A percentile compares a stretch with the other conserved stretches of the same genome.
Conservation (phyloP, 2,329 filamentous ascomycete species). For the Pyrenophora graminea region DNA sequence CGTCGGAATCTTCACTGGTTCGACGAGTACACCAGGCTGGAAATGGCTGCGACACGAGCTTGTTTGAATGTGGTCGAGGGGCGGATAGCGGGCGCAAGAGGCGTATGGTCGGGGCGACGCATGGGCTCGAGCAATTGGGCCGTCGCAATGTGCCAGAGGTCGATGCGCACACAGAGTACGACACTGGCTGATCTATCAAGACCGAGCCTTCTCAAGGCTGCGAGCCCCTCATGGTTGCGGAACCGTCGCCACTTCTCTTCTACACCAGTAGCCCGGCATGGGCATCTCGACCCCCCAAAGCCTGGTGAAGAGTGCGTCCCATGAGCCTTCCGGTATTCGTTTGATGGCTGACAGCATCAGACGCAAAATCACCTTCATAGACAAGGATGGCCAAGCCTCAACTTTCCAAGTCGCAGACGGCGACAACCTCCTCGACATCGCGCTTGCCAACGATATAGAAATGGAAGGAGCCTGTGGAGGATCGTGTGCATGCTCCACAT, state of each 20-base stretch:
- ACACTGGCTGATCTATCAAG: background rate
- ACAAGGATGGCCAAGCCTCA: constrained; percentile 79
- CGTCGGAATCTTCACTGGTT: background rate
- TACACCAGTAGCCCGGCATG: constrained; percentile 66
- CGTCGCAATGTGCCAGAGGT: background rate
- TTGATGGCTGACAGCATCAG: constrained; percentile 51
- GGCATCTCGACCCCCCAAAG: constrained; percentile 81
- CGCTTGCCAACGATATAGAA: constrained; percentile 90
- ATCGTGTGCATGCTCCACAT: constrained; percentile 90
- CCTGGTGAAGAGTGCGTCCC: constrained; percentile 82
- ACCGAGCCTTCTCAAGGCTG: constrained; percentile 1
- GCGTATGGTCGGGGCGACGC: constrained; percentile 12
- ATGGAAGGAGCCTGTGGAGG: constrained; percentile 99
- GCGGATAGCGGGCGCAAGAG: constrained; percentile 11
- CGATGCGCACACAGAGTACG: background rate
- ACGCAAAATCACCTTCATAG: constrained; percentile 87
- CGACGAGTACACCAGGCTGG: background rate
- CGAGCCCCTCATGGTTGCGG: constrained; percentile 3
- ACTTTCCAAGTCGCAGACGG: constrained; percentile 81
- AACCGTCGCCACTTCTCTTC: constrained; percentile 65
- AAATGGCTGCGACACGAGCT: constrained; percentile 21
- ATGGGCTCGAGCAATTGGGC: constrained; percentile 29
- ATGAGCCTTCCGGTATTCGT: background rate
- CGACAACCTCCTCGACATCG: constrained; percentile 93
- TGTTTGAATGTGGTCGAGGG: constrained; percentile 12